Evolutionary conservation across 164 flowering plant genomes (phyloP).

Genomic region (Aristolochia californica): DNA sequence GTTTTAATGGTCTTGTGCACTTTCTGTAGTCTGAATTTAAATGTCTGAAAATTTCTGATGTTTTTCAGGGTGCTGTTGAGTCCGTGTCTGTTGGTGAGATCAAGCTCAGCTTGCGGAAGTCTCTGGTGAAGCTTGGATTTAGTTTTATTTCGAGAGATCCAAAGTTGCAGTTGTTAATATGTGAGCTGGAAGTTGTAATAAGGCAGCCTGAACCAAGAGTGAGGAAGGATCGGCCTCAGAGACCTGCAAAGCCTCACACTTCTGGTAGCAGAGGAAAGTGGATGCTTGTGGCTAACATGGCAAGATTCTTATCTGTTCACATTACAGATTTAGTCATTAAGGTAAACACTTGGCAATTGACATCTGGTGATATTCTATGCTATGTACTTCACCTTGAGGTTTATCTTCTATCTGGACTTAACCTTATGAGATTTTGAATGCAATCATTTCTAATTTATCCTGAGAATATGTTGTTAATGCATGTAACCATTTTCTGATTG

Average conservation of each 20-base stretch:
- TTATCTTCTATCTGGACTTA: not conserved
- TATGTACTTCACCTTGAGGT: not conserved
- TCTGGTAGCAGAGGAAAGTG: slow-evolving; percentile 88
- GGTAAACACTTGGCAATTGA: slow-evolving; percentile 30
- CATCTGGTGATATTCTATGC: not conserved
- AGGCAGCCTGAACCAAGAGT: slow-evolving; percentile 43
- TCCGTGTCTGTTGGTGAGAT: slow-evolving; percentile 86
- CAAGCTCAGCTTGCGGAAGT: slow-evolving; percentile 78
- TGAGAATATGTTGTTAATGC: too few species aligned
- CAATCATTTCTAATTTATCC: too few species aligned
- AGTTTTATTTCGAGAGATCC: slow-evolving; percentile 85
- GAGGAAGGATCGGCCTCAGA: slow-evolving; percentile 36
- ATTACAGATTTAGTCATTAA: slow-evolving; percentile 70
- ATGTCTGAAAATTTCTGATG: not conserved
- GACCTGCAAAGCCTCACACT: slow-evolving; percentile 27
- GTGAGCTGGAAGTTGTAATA: slow-evolving; percentile 76
- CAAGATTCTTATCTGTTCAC: slow-evolving; percentile 84
- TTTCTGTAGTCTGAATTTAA: too few species aligned
- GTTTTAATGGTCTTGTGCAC: too few species aligned
- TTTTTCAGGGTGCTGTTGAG: slow-evolving; percentile 69
- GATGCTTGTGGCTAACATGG: slow-evolving; percentile 83
- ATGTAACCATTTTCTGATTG: too few species aligned
- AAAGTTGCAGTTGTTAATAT: slow-evolving; percentile 69
- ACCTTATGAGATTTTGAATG: too few species aligned
- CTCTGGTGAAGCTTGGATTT: slow-evolving; percentile 81